Conservation (phyloP, 2,329 filamentous ascomycete genomes). For the Ophiostoma montium region DNA sequence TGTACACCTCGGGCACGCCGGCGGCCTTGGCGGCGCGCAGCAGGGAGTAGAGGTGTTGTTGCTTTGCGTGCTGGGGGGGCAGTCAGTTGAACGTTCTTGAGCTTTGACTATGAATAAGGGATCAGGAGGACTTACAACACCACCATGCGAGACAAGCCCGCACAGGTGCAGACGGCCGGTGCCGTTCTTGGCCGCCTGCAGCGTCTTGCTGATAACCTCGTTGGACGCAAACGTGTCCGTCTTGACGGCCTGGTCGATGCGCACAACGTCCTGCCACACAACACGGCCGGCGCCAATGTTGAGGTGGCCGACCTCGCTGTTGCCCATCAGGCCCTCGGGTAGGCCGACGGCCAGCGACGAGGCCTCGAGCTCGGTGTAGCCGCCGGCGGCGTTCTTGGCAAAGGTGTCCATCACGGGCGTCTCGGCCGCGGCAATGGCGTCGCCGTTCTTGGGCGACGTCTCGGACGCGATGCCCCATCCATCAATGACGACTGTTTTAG, state of each 20-base stretch:
- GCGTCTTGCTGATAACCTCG: constrained; percentile 60
- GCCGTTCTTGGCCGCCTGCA: constrained; percentile 68
- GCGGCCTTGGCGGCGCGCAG: constrained; percentile 82
- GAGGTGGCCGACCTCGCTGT: constrained; percentile 95
- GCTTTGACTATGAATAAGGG: not conserved
- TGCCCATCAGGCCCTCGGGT: constrained; percentile 95
- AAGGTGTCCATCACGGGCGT: constrained; percentile 94
- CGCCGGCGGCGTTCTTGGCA: constrained; percentile 66
- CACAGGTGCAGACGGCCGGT: constrained; percentile 88
- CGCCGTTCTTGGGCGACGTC: constrained; percentile 71
- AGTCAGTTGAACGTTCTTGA: no score
- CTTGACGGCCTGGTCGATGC: constrained; percentile 88
- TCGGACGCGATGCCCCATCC: constrained; percentile 86
- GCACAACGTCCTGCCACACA: constrained; percentile 96
- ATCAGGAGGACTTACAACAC: constrained; percentile 44
- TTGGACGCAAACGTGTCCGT: constrained; percentile 65
- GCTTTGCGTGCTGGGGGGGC: constrained; percentile 67
- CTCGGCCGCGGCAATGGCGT: constrained; percentile 86
- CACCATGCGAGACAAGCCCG: constrained; percentile 86
- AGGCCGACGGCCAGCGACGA: constrained; percentile 92
- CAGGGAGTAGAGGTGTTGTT: constrained; percentile 78
- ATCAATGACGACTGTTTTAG: constrained; percentile 77
- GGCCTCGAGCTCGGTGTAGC: constrained; percentile 85
- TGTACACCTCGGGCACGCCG: constrained; percentile 79
- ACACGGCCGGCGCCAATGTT: constrained; percentile 97